These are phyloP conservation scores for Persicaria maculosa DNA, from an alignment of 148 eudicot species.

Conservation along the genomic window DNA sequence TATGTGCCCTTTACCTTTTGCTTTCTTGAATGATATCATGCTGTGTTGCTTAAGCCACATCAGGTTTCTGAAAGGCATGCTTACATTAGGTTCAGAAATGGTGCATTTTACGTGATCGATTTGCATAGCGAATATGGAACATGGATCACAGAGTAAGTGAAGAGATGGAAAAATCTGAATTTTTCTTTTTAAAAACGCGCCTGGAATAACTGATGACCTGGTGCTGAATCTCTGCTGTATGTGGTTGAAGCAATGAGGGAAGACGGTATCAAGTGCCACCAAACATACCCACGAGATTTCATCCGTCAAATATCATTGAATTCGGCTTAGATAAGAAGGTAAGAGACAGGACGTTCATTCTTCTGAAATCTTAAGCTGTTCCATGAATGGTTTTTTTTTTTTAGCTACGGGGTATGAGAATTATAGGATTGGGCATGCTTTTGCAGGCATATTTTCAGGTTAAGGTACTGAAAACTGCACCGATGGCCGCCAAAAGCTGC, in stretches of 20 bases:
- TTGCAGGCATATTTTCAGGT: constrained; percentile 53
- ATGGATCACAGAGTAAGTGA: constrained; percentile 71
- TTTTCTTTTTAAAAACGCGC: not conserved
- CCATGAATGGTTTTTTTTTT: not conserved
- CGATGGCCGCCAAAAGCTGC: not conserved
- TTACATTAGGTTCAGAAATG: constrained; percentile 54
- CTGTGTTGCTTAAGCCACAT: not conserved
- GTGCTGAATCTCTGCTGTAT: not conserved
- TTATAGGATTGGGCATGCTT: not conserved
- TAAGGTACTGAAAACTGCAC: constrained; percentile 33
- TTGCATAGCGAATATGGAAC: constrained; percentile 80
- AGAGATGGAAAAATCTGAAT: not conserved
- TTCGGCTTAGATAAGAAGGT: constrained; percentile 79
- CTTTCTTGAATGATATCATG: not conserved
- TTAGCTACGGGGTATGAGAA: not conserved
- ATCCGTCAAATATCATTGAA: constrained; percentile 61
- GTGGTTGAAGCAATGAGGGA: constrained; percentile 59
- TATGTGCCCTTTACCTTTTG: not conserved
- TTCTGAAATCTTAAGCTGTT: not conserved
- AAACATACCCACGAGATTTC: constrained; percentile 68
- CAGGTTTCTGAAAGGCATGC: constrained; percentile 81
- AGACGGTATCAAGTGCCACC: constrained; percentile 64
- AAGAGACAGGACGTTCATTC: not conserved
- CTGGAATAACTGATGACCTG: not conserved
- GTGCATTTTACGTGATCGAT: constrained; percentile 66